Conservation (phyloP, 2,329 filamentous ascomycete genomes). For the Chaetomiaceae sp. region DNA sequence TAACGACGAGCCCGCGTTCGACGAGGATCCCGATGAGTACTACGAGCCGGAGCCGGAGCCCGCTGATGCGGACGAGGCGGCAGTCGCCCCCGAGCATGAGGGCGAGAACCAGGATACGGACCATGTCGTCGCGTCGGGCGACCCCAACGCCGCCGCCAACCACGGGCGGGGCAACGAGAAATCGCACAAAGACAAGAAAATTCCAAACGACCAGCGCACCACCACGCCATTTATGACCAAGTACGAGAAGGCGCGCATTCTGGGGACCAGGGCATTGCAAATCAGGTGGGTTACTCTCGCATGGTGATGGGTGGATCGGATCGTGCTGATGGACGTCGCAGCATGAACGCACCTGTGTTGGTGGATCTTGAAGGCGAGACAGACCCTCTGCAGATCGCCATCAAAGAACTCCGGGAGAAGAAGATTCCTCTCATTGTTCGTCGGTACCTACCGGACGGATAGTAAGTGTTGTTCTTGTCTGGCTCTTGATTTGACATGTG, state of each 20-base stretch:
- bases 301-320: too few species aligned
- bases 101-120: constrained; percentile 55
- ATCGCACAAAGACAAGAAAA: constrained; percentile 74
- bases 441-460: constrained; percentile 94
- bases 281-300: constrained; percentile 66
- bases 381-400: constrained; percentile 92
- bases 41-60: constrained; percentile 55
- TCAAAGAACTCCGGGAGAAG: constrained; percentile 96
- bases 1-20: constrained; percentile 66
- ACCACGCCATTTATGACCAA: constrained; percentile 99
- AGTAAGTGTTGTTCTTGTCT: constrained; percentile 51
- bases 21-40: constrained; percentile 61
- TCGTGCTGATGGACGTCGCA: too few species aligned
- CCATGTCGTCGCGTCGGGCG: constrained; percentile 53
- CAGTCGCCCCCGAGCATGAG: constrained; percentile 48
- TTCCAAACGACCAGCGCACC: constrained; percentile 78
- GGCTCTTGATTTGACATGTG: neutral
- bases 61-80: constrained; percentile 50
- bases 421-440: constrained; percentile 96
- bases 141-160: constrained; percentile 57
- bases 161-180: constrained; percentile 50
- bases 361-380: constrained; percentile 97
- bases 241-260: constrained; percentile 89
- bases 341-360: constrained; percentile 95
- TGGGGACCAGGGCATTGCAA: constrained; percentile 89